Percentiles rank a stretch among this genome's conserved stretches.
phyloP scores from a whole-genome alignment of 1,139 yeast genomes.

The Zygotorulaspora mrakii region DNA sequence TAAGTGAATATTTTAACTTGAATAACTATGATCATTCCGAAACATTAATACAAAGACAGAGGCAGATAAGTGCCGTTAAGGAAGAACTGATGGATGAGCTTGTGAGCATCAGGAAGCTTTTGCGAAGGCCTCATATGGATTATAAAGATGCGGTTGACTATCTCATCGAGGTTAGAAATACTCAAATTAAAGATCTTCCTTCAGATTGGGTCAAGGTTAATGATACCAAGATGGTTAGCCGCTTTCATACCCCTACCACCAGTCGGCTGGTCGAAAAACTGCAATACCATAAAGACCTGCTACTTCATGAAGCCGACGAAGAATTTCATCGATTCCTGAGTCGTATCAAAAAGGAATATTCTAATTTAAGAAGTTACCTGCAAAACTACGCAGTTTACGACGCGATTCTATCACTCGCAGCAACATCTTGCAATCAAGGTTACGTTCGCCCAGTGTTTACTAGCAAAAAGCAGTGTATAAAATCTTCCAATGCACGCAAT shows the following conservation, averaged over 20 bases:
- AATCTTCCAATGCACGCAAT: constrained; percentile 61
- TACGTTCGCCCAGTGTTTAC: constrained; percentile 57
- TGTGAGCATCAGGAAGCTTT: constrained; percentile 40
- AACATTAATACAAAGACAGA: constrained; percentile 41
- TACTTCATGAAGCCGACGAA: constrained; percentile 51
- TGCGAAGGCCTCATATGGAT: constrained; percentile 57
- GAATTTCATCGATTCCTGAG: constrained; percentile 53
- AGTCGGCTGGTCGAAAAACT: constrained; percentile 49
- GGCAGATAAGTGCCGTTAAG: constrained; percentile 43
- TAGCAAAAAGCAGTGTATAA: constrained; percentile 48
- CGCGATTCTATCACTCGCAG: constrained; percentile 68
- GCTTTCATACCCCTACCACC: constrained; percentile 67
- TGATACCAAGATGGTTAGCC: constrained; percentile 64
- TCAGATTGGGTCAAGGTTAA: constrained; percentile 70
- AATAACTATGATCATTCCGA: constrained; percentile 41
- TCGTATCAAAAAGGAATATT: constrained; percentile 48
- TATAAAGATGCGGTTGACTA: constrained; percentile 64
- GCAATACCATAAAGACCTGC: constrained; percentile 60
- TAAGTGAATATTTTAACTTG: constrained; percentile 52
- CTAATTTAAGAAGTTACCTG: constrained; percentile 49
- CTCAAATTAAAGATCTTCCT: constrained; percentile 58
- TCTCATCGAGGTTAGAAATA: constrained; percentile 67
- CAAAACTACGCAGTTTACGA: constrained; percentile 60
- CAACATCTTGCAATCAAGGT: constrained; percentile 46
- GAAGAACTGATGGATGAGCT: constrained; percentile 51